A percentile compares a stretch with the other conserved stretches of the same genome.
These are phyloP conservation scores for Hyphopichia homilentoma DNA, from an alignment of 805 yeast species.

Conservation along the genomic window DNA sequence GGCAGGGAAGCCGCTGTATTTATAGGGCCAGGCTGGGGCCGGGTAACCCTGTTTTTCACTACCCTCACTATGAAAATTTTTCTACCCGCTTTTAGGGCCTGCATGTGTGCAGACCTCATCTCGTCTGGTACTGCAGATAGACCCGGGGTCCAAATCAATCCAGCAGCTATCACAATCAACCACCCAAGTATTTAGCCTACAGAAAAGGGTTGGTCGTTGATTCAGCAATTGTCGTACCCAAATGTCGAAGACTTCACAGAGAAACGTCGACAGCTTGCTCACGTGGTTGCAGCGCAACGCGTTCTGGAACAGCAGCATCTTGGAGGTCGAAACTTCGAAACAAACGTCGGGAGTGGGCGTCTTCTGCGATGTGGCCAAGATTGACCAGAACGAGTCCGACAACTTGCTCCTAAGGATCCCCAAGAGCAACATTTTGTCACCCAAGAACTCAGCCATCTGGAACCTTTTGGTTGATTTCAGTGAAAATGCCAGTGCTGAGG, in stretches of 20 bases:
- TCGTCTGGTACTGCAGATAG: conserved; percentile 4
- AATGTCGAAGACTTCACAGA: conserved; percentile 17
- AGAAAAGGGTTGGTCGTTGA: no score
- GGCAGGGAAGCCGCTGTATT: conserved; percentile 21
- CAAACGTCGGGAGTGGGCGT: conserved; percentile 71
- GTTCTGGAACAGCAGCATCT: conserved; percentile 46
- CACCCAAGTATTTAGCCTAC: not conserved
- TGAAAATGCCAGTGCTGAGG: conserved; percentile 12
- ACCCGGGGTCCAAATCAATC: not conserved
- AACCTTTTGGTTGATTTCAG: conserved; percentile 61
- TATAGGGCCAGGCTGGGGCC: conserved; percentile 17
- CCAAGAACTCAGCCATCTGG: conserved; percentile 58
- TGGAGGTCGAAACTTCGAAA: conserved; percentile 7
- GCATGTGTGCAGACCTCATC: not conserved
- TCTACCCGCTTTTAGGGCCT: conserved; percentile 1
- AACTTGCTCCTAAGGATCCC: conserved; percentile 53
- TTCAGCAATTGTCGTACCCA: no score
- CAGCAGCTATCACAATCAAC: not conserved
- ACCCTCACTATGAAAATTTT: not conserved
- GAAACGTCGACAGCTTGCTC: conserved; percentile 21
- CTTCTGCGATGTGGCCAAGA: conserved; percentile 34
- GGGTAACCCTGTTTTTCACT: conserved; percentile 7
- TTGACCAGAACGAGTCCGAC: conserved; percentile 28
- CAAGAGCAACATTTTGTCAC: conserved; percentile 56
- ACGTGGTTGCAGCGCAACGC: conserved; percentile 59